Base-by-base conservation (phyloP, 176 grass and related monocot genomes). In the Avena atlantica region DNA sequence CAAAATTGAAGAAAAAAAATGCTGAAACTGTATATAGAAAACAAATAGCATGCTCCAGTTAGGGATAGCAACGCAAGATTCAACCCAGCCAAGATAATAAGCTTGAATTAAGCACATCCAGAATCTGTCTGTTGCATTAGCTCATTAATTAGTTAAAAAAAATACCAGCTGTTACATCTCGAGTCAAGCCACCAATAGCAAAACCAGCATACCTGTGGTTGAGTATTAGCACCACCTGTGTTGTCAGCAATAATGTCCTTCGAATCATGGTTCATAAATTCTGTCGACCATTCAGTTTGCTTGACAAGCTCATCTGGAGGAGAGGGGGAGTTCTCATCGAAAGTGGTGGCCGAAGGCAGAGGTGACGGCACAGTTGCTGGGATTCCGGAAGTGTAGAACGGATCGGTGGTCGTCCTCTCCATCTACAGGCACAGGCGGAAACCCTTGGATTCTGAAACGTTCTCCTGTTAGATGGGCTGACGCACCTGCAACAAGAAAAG, bases 221-320 rank as follows among this genome's bases (percentile, higher is more conserved):
- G 89, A 70, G 62, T 68, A 81, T 86, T 81, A 65, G 60, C 34
- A 16, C 42, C 45, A 70, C 62, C 62, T 66, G 67, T 23, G 57
- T 81, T 84, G 70, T 89, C 92, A 86, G 56, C 79, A 45, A 86
- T 64, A 45, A 86, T 64, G 5, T 91, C 89, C 69, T 80, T 83
- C 83, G 79, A 93, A 56, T 89, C 86, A 50, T 79, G 76, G 70
- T 80, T 88, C 79, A 93, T 89, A 20, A 93, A 84, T 49, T 88
- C 83, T 6, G 80, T 91, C 89, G 86, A 89, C 92, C 92, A 93
- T 86, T 93, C 89, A 50, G 61, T 86, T 81, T 89, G 86, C 75
- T 91, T 89, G 29, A 68, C 81, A 42, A 91, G 77, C 50, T 93
- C 89, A 71, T 89, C 86, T 0, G 83, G 86, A 56, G 86, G 74